Base-by-base conservation (phyloP, 805 yeast genomes). In the Metschnikowia dekortorum region DNA sequence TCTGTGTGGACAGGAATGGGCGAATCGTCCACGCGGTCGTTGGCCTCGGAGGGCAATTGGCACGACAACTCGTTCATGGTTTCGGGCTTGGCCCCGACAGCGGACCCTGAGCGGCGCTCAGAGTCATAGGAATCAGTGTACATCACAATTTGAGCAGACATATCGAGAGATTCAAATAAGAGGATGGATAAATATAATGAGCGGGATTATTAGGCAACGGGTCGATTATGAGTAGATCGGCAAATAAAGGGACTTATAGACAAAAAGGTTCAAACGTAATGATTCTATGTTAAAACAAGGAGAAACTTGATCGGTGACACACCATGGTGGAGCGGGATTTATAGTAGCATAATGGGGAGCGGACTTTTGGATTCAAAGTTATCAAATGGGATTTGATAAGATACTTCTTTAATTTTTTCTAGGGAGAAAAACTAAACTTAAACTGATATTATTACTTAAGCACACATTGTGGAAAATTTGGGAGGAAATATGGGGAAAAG, bases 1-100 rank as follows among this genome's bases (percentile, higher is more conserved):
- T 76, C 71, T 11, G 79, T 67, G 60, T 79, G 82, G 59, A 84
- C 70, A 55, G 78, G 75, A 53, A 80, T 65, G 9, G 85, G 83
- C 47, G 84, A 71, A 29, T 31, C 46, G 47, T 51, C 52, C 47
- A 37, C 32, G 31, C 51, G 51, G 42, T 48, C 49, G 30, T 62
- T 42, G 33, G 58, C 45, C 35, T 48, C 46, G n/a, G 56, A 44
- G n/a, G 68, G 68, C 48, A 64, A 58, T 48, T 61, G 65, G 34
- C 65, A 59, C 29, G 63, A 59, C 52, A 64, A 59, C 53, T 63
- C 64, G 46, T 60, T 63, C 16, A 59, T 48, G 36, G 58, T 33
- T 39, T 56, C 64, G 46, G 50, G 45, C 54, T 63, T 64, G 50
- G 51, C 47, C 40, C 50, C 51, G 38, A 52, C 50, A 5, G 56